Percentiles rank a stretch among this genome's conserved stretches.
Evolutionary conservation across 371 early-diverging fungal species (phyloP).

Genomic region (Zychaea mexicana): DNA sequence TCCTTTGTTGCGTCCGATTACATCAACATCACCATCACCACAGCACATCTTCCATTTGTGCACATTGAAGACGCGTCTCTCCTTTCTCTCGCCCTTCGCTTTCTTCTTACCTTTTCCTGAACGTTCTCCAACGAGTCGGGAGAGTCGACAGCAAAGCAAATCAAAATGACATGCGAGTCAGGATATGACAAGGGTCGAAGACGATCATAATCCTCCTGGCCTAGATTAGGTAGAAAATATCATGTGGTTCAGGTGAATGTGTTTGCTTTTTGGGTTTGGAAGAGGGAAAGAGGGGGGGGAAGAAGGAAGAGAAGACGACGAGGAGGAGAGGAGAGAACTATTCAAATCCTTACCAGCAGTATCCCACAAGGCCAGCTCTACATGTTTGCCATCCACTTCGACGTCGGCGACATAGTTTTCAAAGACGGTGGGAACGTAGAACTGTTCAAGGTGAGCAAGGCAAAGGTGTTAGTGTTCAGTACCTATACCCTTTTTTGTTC

Average conservation of each 20-base stretch:
- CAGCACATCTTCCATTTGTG: neutral
- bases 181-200: conserved; percentile 92
- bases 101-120: conserved; percentile 57
- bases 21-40: neutral
- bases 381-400: conserved; percentile 53
- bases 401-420: conserved; percentile 95
- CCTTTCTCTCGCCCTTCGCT: neutral
- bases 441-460: conserved; percentile 46
- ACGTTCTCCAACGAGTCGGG: conserved; percentile 92
- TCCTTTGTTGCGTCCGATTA: conserved; percentile 54
- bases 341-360: conserved; percentile 80
- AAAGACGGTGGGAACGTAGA: conserved; percentile 92
- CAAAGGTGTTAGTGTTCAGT: no score
- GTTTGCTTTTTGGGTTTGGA: conserved; percentile 39
- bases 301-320: no score
- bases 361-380: conserved; percentile 87
- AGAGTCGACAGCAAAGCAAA: conserved; percentile 83
- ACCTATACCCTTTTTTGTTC: no score
- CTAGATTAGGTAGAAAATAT: conserved; percentile 28
- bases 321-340: neutral
- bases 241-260: neutral
- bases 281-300: conserved; percentile 13
- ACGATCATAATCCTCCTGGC: conserved; percentile 90
- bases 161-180: conserved; percentile 88
- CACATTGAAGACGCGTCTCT: neutral